Evolutionary conservation across 2,329 filamentous ascomycete genomes (phyloP), one percentile per base, ranked within the genome.

Genomic region (Monascus ruber): DNA sequence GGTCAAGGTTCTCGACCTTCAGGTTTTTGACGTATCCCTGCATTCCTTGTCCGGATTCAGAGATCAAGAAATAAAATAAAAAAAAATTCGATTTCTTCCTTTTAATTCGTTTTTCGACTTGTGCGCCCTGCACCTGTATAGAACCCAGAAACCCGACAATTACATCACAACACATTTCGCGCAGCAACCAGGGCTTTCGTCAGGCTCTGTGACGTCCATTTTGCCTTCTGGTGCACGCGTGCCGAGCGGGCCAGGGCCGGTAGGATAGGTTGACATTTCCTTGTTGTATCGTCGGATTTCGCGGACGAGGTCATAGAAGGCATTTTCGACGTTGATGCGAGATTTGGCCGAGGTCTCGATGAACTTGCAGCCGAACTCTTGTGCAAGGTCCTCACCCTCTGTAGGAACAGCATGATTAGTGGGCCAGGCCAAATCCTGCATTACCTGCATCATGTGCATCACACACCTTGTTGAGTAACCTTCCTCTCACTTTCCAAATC

Each of bases 271-370:
- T 44, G 88, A 87, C 81, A 95, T 93, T 61, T 96, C 89, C 63
- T 91, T 89, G 78, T 98, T 96, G 70, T 94, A 96, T 68, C 86
- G 83, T 68, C 91, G 80, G 59, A 98, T 98, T 64, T 96, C 91
- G 62, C 91, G 83, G 42, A 98, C 91, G 53, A 96, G 88, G 62
- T 96, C 88, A 75, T 89, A 96, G 70, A 98, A 98, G 40, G 89
- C 87, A 68, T 93, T 88, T 68, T 98, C 91, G 56, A 98, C 91
- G 61, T 96, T 95, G 72, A 91, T 93, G 63, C 89, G 83, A 46
- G 88, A 94, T 71, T 96, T 98, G 51, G 91, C 91, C 33, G 91
- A 98, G 8, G 91, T 96, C 73, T 98, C 91, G 69, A 96, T 94
- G 71, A 96, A 98, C 62, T 91, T 93, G 81, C 91, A 98, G 60